These are phyloP conservation scores for Rhizopus arrhizus DNA, from an alignment of 371 early-diverging fungal genomes.

Conservation along the genomic window DNA sequence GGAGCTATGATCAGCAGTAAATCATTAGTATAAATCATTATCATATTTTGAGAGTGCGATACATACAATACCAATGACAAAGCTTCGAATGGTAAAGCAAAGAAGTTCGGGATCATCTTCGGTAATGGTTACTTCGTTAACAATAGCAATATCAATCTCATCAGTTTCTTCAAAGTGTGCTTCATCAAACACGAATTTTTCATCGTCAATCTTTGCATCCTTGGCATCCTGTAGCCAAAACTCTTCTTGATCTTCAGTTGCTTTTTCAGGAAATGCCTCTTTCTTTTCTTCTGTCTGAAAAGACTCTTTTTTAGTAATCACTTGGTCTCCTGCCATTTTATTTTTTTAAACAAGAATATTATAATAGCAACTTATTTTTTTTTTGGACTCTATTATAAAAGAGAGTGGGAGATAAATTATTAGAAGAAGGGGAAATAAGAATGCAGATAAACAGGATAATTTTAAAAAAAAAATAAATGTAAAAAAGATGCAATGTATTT, in stretches of 20 bases:
- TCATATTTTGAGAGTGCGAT: too few relatives aligned
- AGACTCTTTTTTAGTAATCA: neutral
- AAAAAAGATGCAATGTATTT: conserved; percentile 6
- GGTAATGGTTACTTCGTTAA: conserved; percentile 39
- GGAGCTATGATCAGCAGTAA: conserved; percentile 16
- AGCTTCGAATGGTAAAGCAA: conserved; percentile 34
- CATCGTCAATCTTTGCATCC: conserved; percentile 3
- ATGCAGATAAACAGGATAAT: neutral
- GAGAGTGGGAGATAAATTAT: too few relatives aligned
- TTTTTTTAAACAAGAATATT: neutral
- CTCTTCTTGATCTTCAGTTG: neutral
- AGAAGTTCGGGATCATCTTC: conserved; percentile 39
- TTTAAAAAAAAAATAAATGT: neutral
- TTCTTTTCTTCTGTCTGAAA: neutral
- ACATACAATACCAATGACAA: conserved; percentile 40
- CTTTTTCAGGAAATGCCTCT: neutral
- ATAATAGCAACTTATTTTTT: neutral
- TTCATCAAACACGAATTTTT: neutral
- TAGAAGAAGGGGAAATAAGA: neutral
- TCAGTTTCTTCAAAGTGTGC: neutral
- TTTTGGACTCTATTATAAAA: neutral
- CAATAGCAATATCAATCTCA: conserved; percentile 33
- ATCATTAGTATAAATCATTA: neutral
- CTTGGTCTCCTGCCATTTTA: conserved; percentile 9
- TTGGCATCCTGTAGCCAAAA: neutral